Conservation (phyloP, 2,329 filamentous ascomycete species). For the Colletotrichum abscissum region DNA sequence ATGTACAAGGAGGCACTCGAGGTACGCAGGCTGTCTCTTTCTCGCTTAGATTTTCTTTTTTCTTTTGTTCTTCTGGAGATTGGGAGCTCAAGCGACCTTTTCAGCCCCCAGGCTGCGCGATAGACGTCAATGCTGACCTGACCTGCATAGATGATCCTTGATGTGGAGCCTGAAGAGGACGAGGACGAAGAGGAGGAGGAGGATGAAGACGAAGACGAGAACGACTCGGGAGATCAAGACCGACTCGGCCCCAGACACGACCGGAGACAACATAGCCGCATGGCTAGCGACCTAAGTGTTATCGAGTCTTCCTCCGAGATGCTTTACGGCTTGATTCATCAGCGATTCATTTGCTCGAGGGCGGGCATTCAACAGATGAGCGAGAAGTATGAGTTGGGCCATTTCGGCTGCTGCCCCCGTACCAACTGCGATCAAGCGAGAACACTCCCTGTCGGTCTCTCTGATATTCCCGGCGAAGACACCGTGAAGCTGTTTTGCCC, state of each 20-base stretch:
- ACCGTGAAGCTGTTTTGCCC: slow-evolving; percentile 99
- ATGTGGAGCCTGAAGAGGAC: slow-evolving; percentile 95
- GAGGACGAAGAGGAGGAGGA: slow-evolving; percentile 89
- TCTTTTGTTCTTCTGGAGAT: neutral
- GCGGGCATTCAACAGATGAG: slow-evolving; percentile 99
- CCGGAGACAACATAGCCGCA: slow-evolving; percentile 82
- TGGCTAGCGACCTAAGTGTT: slow-evolving; percentile 92
- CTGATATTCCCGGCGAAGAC: slow-evolving; percentile 94
- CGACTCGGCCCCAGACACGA: slow-evolving; percentile 64
- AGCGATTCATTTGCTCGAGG: slow-evolving; percentile 96
- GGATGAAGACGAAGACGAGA: slow-evolving; percentile 78
- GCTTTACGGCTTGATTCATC: slow-evolving; percentile 97
- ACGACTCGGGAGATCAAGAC: slow-evolving; percentile 74
- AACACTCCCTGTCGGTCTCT: slow-evolving; percentile 92
- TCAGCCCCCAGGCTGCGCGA: neutral
- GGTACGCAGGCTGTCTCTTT: slow-evolving; percentile 50
- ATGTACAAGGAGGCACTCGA: slow-evolving; percentile 99
- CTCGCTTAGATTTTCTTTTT: neutral
- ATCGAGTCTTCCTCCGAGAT: slow-evolving; percentile 99
- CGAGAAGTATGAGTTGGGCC: slow-evolving; percentile 96
- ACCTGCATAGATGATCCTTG: slow-evolving; percentile 83
- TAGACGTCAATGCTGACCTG: slow-evolving; percentile 35
- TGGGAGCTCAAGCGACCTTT: neutral
- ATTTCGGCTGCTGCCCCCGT: slow-evolving; percentile 96
- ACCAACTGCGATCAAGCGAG: slow-evolving; percentile 92